Base-by-base conservation (phyloP, 306 rosid genomes). In the Vigna mungo region DNA sequence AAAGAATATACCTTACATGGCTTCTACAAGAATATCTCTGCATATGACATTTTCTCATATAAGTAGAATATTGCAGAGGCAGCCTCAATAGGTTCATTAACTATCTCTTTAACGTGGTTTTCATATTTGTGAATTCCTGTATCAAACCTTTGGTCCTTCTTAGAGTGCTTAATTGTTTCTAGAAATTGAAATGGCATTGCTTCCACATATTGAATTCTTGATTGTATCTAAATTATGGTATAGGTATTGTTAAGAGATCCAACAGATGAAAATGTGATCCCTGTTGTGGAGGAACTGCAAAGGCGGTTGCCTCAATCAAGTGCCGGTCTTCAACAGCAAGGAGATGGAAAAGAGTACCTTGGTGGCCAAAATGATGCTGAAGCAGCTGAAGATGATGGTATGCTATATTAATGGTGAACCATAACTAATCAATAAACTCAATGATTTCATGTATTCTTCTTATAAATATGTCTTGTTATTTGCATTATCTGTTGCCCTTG, bases 221-320 rank as follows among this genome's bases (percentile, higher is more conserved):
- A 79, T 41, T 49, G 27, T 75, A 17, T 51, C 72, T 82, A 79
- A 64, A 32, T 82, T 72, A 30, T 65, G 83, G 78, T 18, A 80
- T 79, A 92, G 98, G 97, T 95, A 32, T 76, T 95, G 82, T 90
- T 95, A 69, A 84, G 97, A 78, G 97, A 95, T 81, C 97, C 97
- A 3, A 32, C 81, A 1, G 97, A 89, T 79, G 98, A 90, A 59
- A 76, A 87, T 53, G 93, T 95, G 25, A 82, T 90, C 72, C 98
- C 98, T 37, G 96, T 95, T 78, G 91, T 95, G 49, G 93, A 84
- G 83, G 97, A 95, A 81, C 89, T 92, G 79, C 93, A 87, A 82
- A 89, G 97, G 82, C 80, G 96, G 72, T 80, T 95, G 90, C 97
- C 96, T 83, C 81, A 77, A n/a, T 71, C 14, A 60, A 56, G 80